Base-by-base conservation (phyloP, 2,329 filamentous ascomycete species). In the Colletotrichum sansevieriae region DNA sequence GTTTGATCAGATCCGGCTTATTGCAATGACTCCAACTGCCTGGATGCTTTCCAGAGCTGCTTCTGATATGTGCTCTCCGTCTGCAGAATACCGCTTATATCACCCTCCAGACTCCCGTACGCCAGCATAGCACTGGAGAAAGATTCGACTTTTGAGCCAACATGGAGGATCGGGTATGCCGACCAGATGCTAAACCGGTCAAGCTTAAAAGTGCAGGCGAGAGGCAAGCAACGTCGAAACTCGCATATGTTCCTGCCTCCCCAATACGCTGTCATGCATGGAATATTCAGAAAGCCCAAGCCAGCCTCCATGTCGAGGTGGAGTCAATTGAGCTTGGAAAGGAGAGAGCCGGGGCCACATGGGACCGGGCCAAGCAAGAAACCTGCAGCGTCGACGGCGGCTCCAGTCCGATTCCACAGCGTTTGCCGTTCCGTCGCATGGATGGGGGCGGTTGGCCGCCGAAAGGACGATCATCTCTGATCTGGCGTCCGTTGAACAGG, bases 371-470 rank as follows among this genome's bases (percentile, higher is more conserved):
- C 58, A 56, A 46, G 51, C 47, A 29, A 13, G 29, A 33, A 63
- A 44, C 15, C 8, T 57, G 52, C 55, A 54, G 60, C 44, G 54
- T 52, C 22, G 54, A 68, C 25, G 60, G 44, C 41, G 60, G 54
- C 65, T 65, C 61, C 65, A 65, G 51, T 25, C n/a, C 25, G 15
- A 22, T 47, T 43, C 54, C 54, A 68, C 47, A 41, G 22, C 41
- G 55, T 46, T 41, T 60, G 54, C 47, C 65, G 65, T 46, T 51
- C 64, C 65, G 55, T n/a, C 55, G 52, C 65, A 60, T 65, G 61
- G 55, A 55, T 37, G 20, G 56, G 54, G 47, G 61, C 55, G 29
- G 15, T 58, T 41, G 46, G 22, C 61, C 61, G 54, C 29, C 20
- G 47, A 65, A 51, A 22, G 43, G 65, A 60, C 61, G 65, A 65